Conservation (phyloP, 352 stramenopile genomes). For the Blastocystis sp. region DNA sequence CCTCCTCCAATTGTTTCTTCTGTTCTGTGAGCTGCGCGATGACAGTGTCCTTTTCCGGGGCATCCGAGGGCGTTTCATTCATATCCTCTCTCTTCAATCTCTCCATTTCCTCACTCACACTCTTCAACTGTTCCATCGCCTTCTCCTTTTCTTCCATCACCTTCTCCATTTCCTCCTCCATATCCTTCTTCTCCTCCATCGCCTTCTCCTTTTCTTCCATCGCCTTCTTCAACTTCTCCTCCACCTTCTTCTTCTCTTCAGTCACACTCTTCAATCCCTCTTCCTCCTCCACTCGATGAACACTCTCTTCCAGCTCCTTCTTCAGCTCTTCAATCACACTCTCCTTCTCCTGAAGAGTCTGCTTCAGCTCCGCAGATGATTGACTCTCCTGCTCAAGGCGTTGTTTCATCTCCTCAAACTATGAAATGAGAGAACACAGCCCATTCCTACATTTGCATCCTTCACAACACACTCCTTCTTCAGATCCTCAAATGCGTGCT, state of each 20-base stretch:
- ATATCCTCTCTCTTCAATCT: background rate
- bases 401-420: background rate
- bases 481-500: slow-evolving; percentile 58
- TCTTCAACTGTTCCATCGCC: slow-evolving; percentile 8
- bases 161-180: slow-evolving; percentile 16
- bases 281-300: background rate
- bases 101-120: slow-evolving; percentile 16
- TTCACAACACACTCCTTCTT: slow-evolving; percentile 34
- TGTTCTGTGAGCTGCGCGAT: background rate
- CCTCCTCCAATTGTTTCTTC: slow-evolving; percentile 23
- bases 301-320: slow-evolving; percentile 5
- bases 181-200: slow-evolving; percentile 21
- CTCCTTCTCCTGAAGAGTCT: background rate
- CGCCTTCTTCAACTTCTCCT: slow-evolving; percentile 8
- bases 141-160: background rate
- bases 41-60: background rate
- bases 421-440: background rate
- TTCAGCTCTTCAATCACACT: background rate
- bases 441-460: background rate
- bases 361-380: background rate
- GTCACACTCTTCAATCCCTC: background rate
- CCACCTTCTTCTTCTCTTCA: slow-evolving; percentile 21
- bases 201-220: slow-evolving; percentile 9
- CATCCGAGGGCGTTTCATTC: background rate
- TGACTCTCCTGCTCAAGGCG: background rate